Evolutionary conservation across 805 yeast genomes (phyloP).

Genomic region (Myxozyma monticola): DNA sequence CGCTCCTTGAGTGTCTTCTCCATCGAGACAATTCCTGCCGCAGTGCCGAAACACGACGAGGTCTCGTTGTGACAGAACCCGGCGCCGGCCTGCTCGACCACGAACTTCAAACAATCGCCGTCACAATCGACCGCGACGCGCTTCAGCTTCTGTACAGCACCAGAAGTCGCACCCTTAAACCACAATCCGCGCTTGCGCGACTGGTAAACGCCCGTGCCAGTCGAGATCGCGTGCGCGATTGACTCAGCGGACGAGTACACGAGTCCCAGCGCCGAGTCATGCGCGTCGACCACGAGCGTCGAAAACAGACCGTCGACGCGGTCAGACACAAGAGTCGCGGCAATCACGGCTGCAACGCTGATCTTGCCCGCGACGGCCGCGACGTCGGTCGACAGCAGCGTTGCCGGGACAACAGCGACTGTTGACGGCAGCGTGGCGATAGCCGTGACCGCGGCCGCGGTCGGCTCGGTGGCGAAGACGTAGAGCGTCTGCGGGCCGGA

Average conservation of each 20-base stretch:
- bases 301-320: slow-evolving; percentile 83
- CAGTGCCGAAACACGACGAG: slow-evolving; percentile 76
- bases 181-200: slow-evolving; percentile 88
- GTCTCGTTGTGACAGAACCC: slow-evolving; percentile 92
- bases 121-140: slow-evolving; percentile 82
- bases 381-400: slow-evolving; percentile 21
- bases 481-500: slow-evolving; percentile 30
- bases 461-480: slow-evolving; percentile 25
- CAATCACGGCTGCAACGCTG: slow-evolving; percentile 25
- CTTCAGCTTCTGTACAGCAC: slow-evolving; percentile 81
- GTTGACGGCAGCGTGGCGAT: slow-evolving; percentile 15
- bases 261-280: slow-evolving; percentile 77
- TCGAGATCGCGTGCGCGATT: slow-evolving; percentile 74
- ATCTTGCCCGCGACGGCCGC: slow-evolving; percentile 23
- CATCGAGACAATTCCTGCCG: slow-evolving; percentile 64
- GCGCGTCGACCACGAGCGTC: slow-evolving; percentile 71
- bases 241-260: slow-evolving; percentile 88
- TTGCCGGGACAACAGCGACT: slow-evolving; percentile 30
- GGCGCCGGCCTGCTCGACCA: slow-evolving; percentile 78
- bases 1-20: slow-evolving; percentile 68
- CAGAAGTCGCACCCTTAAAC: slow-evolving; percentile 96
- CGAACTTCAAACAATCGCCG: slow-evolving; percentile 82
- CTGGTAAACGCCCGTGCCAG: slow-evolving; percentile 87
- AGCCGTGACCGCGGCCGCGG: slow-evolving; percentile 11
- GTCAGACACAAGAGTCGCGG: slow-evolving; percentile 52